These are phyloP conservation scores for Megacollybia platyphylla DNA, from an alignment of 1,284 basidiomycete species.

Conservation along the genomic window DNA sequence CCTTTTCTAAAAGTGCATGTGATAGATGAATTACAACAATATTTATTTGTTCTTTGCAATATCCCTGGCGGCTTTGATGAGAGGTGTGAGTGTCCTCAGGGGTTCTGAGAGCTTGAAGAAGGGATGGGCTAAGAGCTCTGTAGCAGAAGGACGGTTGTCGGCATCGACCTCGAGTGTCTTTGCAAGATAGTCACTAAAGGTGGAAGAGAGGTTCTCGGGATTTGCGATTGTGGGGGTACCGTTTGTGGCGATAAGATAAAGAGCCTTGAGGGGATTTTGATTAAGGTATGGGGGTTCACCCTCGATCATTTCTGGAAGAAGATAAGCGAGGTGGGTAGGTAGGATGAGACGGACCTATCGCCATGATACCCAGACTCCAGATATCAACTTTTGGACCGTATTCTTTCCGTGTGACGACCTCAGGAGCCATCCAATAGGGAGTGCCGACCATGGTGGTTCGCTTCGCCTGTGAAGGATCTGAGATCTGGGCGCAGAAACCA, in stretches of 20 bases:
- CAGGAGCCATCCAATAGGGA: constrained; percentile 99
- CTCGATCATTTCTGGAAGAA: constrained; percentile 86
- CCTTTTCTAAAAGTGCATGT: too few species aligned
- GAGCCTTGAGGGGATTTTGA: constrained; percentile 89
- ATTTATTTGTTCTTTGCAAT: constrained; percentile 57
- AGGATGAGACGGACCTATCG: constrained; percentile 59
- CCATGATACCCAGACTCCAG: constrained; percentile 98
- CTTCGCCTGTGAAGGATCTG: constrained; percentile 81
- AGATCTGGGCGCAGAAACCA: constrained; percentile 97
- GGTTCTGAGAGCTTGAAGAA: constrained; percentile 87
- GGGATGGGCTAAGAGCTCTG: constrained; percentile 72
- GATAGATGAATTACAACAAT: too few species aligned
- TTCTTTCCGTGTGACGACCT: constrained; percentile 96
- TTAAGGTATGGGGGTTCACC: constrained; percentile 97
- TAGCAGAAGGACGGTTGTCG: constrained; percentile 85
- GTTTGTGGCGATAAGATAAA: constrained; percentile 96
- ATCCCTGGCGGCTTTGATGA: constrained; percentile 91
- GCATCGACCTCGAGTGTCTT: constrained; percentile 92
- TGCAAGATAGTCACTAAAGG: constrained; percentile 88
- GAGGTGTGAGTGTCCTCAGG: constrained; percentile 73
- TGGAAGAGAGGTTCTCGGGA: constrained; percentile 76
- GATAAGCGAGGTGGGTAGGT: constrained; percentile 1
- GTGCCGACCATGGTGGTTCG: constrained; percentile 99
- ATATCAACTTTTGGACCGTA: constrained; percentile 99
- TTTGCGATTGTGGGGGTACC: constrained; percentile 97